Conservation (phyloP, 306 rosid genomes). For the Luffa aegyptiaca region DNA sequence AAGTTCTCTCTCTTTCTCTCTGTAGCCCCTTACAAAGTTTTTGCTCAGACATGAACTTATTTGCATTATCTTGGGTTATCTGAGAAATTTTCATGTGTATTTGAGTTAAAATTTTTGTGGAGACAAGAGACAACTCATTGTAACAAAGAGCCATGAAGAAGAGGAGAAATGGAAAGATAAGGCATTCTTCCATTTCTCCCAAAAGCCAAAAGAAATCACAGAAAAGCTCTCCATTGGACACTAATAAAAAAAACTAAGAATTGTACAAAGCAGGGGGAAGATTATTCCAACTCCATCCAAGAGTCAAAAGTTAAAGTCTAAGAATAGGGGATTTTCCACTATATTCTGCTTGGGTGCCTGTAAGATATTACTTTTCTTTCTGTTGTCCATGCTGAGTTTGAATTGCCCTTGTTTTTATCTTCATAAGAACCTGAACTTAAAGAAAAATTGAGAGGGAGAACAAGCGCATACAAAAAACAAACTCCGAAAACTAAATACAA, state of each 20-base stretch:
- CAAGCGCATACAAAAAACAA: no score
- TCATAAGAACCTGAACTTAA: no score
- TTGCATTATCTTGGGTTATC: neutral
- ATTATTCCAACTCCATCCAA: neutral
- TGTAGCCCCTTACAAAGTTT: no score
- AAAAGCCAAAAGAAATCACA: neutral
- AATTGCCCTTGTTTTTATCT: neutral
- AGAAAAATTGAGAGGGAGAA: no score
- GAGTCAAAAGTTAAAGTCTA: neutral
- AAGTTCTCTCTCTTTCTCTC: conserved; percentile 18
- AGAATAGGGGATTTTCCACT: neutral
- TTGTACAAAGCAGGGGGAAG: neutral
- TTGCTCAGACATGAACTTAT: neutral
- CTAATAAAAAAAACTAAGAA: neutral
- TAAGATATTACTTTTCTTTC: neutral
- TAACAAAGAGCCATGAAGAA: neutral
- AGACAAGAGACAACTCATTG: neutral
- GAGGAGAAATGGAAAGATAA: neutral
- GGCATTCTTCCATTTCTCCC: neutral
- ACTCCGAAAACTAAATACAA: no score
- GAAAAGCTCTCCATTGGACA: neutral
- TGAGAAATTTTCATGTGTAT: neutral
- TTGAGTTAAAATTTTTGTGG: neutral
- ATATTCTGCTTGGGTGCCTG: no score
- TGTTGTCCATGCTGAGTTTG: neutral